A percentile compares a stretch with the other conserved stretches of the same genome.
phyloP scores from a whole-genome alignment of 148 eudicot species.

The Chenopodium suecicum region DNA sequence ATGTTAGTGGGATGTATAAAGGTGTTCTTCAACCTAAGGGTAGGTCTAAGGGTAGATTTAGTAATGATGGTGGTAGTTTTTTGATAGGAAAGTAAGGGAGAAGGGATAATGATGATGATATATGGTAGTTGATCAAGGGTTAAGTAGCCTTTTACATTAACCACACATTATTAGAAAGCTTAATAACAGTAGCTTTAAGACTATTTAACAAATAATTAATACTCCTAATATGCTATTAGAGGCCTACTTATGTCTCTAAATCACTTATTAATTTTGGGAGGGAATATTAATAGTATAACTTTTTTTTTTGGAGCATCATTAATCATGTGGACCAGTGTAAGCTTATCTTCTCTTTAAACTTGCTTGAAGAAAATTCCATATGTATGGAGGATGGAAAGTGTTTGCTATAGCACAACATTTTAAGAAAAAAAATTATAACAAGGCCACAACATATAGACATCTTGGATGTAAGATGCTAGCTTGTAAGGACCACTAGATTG shows the following conservation, averaged over 20 bases:
- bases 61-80: constrained; percentile 19
- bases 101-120: constrained; percentile 11
- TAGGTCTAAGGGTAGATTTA: constrained; percentile 10
- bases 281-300: constrained; percentile 10
- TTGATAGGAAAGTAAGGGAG: too few relatives aligned
- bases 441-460: neutral
- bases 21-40: neutral
- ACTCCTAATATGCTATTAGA: constrained; percentile 2
- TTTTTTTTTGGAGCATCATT: constrained; percentile 22
- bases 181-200: constrained; percentile 4
- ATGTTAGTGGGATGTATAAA: neutral
- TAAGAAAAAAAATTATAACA: neutral
- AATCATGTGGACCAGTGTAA: constrained; percentile 30
- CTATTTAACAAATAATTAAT: neutral
- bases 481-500: constrained; percentile 3
- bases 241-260: constrained; percentile 5
- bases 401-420: neutral
- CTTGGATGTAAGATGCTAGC: neutral
- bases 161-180: constrained; percentile 7
- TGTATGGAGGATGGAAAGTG: constrained; percentile 21
- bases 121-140: constrained; percentile 1
- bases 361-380: constrained; percentile 22
- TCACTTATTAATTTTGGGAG: constrained; percentile 12
- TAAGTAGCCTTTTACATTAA: neutral
- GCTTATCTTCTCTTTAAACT: constrained; percentile 13